Evolutionary conservation across 768 basidiomycete genomes (phyloP).

Genomic region (Filobasidium wieringae): DNA sequence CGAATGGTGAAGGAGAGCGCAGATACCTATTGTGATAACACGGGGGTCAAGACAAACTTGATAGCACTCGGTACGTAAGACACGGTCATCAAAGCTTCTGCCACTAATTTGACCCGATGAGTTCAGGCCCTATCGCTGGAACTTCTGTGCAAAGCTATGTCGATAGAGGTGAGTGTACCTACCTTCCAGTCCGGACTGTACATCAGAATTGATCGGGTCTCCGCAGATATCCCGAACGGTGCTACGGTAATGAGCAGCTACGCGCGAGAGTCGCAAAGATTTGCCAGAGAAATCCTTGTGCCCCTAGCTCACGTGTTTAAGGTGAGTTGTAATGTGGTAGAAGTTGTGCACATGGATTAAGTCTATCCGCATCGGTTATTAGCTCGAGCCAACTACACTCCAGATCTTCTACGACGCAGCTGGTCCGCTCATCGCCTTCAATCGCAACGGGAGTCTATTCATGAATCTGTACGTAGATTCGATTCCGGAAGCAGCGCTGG

Average conservation of each 20-base stretch:
- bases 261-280: conserved; percentile 48
- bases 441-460: conserved; percentile 74
- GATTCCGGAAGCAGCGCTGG: not conserved
- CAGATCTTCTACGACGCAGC: conserved; percentile 75
- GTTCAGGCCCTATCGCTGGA: conserved; percentile 4
- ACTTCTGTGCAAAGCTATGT: conserved; percentile 22
- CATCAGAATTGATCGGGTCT: not conserved
- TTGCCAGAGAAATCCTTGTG: conserved; percentile 53
- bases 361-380: not conserved
- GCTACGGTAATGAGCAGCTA: not conserved
- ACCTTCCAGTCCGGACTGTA: not conserved
- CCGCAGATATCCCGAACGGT: conserved; percentile 50
- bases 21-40: conserved; percentile 34
- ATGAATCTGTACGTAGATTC: conserved; percentile 47
- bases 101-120: not conserved
- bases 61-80: conserved; percentile 6
- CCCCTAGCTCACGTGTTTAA: conserved; percentile 60
- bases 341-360: not conserved
- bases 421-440: conserved; percentile 86
- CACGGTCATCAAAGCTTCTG: not conserved
- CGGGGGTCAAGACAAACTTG: conserved; percentile 29
- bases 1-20: conserved; percentile 39
- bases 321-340: conserved; percentile 15
- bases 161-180: conserved; percentile 17
- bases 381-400: conserved; percentile 56